phyloP scores from a whole-genome alignment of 495 filamentous ascomycete genomes.

The Podospora fimiseda region DNA sequence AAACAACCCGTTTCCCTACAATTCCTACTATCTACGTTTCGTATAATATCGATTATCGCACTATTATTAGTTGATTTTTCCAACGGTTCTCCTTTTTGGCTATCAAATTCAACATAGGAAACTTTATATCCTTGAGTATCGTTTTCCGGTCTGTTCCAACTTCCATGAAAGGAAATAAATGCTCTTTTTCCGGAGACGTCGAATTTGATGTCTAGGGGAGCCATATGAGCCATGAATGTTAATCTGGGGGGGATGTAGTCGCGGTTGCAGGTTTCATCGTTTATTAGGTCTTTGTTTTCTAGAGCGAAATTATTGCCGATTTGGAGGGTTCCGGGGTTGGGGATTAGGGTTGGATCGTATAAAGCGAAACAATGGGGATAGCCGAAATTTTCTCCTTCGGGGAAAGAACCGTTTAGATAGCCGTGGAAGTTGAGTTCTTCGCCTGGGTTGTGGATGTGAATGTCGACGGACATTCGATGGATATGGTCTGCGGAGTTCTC shows the following conservation, averaged over 20 bases:
- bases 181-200: conserved; percentile 9
- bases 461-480: conserved; percentile 45
- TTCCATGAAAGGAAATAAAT: conserved; percentile 41
- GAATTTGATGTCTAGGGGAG: conserved; percentile 58
- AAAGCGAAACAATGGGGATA: conserved; percentile 64
- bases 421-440: conserved; percentile 73
- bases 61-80: conserved; percentile 34
- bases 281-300: conserved; percentile 18
- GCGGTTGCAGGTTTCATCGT: conserved; percentile 42
- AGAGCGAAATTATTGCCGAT: conserved; percentile 37
- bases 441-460: conserved; percentile 65
- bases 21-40: conserved; percentile 35
- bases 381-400: conserved; percentile 48
- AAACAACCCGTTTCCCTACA: conserved; percentile 46
- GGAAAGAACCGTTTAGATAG: conserved; percentile 40
- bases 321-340: conserved; percentile 16
- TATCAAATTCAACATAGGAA: conserved; percentile 36
- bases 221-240: conserved; percentile 53
- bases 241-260: conserved; percentile 42
- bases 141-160: conserved; percentile 50
- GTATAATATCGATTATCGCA: conserved; percentile 44
- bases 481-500: conserved; percentile 68
- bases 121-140: conserved; percentile 53
- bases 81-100: conserved; percentile 34
- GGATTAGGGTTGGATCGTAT: conserved; percentile 44